These are phyloP conservation scores for Torulaspora quercuum DNA, from an alignment of 805 yeast genomes.

Conservation along the genomic window DNA sequence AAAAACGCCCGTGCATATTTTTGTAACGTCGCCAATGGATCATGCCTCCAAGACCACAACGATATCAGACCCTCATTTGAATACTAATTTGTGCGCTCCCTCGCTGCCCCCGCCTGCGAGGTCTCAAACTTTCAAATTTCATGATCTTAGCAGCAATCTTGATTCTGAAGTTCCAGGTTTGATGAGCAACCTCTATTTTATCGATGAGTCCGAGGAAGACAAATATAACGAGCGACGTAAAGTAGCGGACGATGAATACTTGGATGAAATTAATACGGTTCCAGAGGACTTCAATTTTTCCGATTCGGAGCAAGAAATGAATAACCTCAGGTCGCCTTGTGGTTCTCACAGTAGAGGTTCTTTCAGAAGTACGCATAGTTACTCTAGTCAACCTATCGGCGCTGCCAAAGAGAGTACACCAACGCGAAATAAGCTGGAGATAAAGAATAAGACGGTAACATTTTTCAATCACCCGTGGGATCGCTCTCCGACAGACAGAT, in stretches of 20 bases:
- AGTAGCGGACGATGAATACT: slow-evolving; percentile 39
- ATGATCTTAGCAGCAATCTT: slow-evolving; percentile 37
- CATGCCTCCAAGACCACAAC: slow-evolving; percentile 3
- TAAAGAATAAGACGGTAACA: slow-evolving; percentile 41
- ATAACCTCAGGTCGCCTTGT: slow-evolving; percentile 11
- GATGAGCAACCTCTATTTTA: slow-evolving; percentile 33
- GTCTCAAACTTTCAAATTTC: slow-evolving; percentile 37
- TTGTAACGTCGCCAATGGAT: slow-evolving; percentile 12
- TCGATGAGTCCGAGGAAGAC: slow-evolving; percentile 38
- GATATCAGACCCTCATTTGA: slow-evolving; percentile 5
- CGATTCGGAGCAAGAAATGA: slow-evolving; percentile 24
- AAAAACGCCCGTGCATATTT: slow-evolving; percentile 12
- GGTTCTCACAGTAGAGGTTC: slow-evolving; percentile 17
- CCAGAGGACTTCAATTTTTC: slow-evolving; percentile 44
- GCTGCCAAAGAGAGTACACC: slow-evolving; percentile 32
- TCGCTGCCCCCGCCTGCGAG: slow-evolving; percentile 28
- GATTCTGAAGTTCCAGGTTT: slow-evolving; percentile 39
- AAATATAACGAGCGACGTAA: slow-evolving; percentile 27
- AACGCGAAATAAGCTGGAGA: slow-evolving; percentile 37
- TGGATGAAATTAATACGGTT: slow-evolving; percentile 50
- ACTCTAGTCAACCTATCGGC: slow-evolving; percentile 29
- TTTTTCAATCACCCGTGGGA: slow-evolving; percentile 32
- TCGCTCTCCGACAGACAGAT: slow-evolving; percentile 7
- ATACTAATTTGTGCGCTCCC: neutral
- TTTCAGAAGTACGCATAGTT: slow-evolving; percentile 35